These are phyloP conservation scores for Moelleriella libera DNA, from an alignment of 2,329 filamentous ascomycete species.

Conservation along the genomic window DNA sequence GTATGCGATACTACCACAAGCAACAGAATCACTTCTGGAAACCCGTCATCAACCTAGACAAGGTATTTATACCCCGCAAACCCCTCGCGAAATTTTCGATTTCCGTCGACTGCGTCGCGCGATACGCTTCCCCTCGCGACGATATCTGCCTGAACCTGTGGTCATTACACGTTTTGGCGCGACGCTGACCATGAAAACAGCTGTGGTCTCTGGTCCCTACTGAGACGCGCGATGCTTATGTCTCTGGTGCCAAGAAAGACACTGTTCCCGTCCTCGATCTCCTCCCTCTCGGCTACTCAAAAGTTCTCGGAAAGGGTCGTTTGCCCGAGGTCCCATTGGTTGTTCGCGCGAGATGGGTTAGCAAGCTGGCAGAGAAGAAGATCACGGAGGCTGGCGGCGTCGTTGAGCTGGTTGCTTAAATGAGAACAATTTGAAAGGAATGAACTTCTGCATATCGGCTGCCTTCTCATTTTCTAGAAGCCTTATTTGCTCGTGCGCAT, in stretches of 20 bases:
- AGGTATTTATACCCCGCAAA: constrained; percentile 40
- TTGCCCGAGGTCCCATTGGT: constrained; percentile 87
- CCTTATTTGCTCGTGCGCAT: neutral
- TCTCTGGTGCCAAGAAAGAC: constrained; percentile 66
- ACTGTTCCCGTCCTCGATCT: constrained; percentile 97
- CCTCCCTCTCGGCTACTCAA: constrained; percentile 92
- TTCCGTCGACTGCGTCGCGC: constrained; percentile 1
- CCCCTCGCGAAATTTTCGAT: neutral
- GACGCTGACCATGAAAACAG: constrained; percentile 26
- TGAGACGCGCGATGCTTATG: constrained; percentile 88
- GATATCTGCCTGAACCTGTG: neutral
- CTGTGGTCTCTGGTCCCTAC: constrained; percentile 89
- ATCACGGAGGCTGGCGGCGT: constrained; percentile 96
- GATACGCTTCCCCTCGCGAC: neutral
- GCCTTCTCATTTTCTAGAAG: neutral
- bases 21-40: constrained; percentile 95
- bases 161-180: neutral
- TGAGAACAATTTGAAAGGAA: constrained; percentile 2
- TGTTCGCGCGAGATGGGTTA: constrained; percentile 90
- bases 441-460: neutral
- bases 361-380: constrained; percentile 94
- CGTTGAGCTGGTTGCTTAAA: constrained; percentile 81
- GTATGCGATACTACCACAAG: constrained; percentile 96
- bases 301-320: constrained; percentile 97
- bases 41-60: constrained; percentile 96